These are phyloP conservation scores for Alternaria arborescens DNA, from an alignment of 2,329 filamentous ascomycete genomes.

Conservation along the genomic window DNA sequence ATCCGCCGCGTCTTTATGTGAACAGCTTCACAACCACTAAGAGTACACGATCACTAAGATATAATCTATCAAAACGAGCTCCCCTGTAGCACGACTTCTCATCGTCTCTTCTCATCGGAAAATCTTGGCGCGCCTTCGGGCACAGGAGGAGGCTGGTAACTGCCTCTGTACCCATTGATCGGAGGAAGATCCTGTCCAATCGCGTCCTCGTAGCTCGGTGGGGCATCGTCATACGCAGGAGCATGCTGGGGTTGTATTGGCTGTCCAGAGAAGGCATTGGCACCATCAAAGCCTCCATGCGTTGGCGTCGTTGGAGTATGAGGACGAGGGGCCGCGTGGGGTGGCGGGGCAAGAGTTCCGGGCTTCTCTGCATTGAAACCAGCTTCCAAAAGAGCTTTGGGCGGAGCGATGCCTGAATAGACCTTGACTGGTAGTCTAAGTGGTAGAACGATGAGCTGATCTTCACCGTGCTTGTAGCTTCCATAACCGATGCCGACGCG, in stretches of 20 bases:
- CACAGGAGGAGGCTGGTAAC: slow-evolving; percentile 62
- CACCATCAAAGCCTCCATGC: slow-evolving; percentile 29
- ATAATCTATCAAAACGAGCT: not conserved
- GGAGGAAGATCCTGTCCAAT: slow-evolving; percentile 81
- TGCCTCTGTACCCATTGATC: slow-evolving; percentile 74
- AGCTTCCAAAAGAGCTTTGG: slow-evolving; percentile 75
- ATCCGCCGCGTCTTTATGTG: not conserved
- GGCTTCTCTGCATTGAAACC: slow-evolving; percentile 54
- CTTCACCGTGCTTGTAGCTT: slow-evolving; percentile 61
- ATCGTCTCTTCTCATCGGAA: slow-evolving; percentile 49
- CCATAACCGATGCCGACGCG: slow-evolving; percentile 81
- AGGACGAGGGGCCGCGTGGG: slow-evolving; percentile 26
- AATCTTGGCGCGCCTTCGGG: slow-evolving; percentile 49
- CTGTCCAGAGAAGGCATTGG: slow-evolving; percentile 29
- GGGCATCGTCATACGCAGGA: slow-evolving; percentile 74
- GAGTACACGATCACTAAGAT: not conserved
- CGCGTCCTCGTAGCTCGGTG: slow-evolving; percentile 93
- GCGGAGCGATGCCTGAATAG: slow-evolving; percentile 87
- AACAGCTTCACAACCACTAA: not conserved
- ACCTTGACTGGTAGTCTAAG: slow-evolving; percentile 81
- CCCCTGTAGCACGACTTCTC: slow-evolving; percentile 7
- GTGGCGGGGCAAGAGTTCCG: slow-evolving; percentile 22
- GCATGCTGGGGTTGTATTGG: slow-evolving; percentile 34
- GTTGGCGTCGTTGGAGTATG: slow-evolving; percentile 39
- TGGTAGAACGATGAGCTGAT: slow-evolving; percentile 81